A percentile compares a stretch with the other conserved stretches of the same genome.
Conservation (phyloP, 2,329 filamentous ascomycete genomes). For the Aspergillus melleus region DNA sequence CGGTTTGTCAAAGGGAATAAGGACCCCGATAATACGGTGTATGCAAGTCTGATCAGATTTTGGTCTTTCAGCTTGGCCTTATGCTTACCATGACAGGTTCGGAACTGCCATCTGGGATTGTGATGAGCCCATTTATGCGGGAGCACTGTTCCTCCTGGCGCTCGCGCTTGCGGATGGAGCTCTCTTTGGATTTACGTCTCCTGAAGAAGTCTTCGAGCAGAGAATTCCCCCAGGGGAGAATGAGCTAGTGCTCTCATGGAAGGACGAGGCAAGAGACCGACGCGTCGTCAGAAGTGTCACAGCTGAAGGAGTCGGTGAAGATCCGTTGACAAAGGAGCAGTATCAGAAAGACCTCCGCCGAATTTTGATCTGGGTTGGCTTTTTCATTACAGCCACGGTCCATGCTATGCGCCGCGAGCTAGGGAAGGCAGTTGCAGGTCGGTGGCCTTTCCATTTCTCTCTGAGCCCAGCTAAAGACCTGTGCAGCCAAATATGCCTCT, state of each 20-base stretch:
- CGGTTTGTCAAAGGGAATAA: conserved; percentile 3
- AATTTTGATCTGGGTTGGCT: conserved; percentile 6
- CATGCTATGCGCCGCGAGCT: conserved; percentile 7
- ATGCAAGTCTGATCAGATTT: neutral
- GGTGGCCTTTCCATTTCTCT: neutral
- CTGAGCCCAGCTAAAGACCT: neutral
- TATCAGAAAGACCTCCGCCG: conserved; percentile 1
- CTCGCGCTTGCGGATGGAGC: too few species aligned
- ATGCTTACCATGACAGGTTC: neutral
- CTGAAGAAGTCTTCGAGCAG: conserved; percentile 9
- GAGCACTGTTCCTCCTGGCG: too few species aligned
- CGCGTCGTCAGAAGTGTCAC: conserved; percentile 7
- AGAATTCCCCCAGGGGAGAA: conserved; percentile 9
- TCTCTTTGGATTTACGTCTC: too few species aligned
- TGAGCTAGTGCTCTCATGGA: conserved; percentile 9
- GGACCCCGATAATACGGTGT: conserved; percentile 1
- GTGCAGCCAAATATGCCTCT: conserved; percentile 6
- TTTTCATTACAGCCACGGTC: conserved; percentile 8
- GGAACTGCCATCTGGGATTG: conserved; percentile 6
- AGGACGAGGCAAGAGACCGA: conserved; percentile 6
- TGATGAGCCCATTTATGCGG: too few species aligned
- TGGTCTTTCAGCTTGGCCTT: neutral
- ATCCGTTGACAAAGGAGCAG: conserved; percentile 6
- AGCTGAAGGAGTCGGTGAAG: conserved; percentile 4
- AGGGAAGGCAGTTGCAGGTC: conserved; percentile 4